Evolutionary conservation across 169 alveolate species (phyloP).

Genomic region (Eimeria sp.): DNA sequence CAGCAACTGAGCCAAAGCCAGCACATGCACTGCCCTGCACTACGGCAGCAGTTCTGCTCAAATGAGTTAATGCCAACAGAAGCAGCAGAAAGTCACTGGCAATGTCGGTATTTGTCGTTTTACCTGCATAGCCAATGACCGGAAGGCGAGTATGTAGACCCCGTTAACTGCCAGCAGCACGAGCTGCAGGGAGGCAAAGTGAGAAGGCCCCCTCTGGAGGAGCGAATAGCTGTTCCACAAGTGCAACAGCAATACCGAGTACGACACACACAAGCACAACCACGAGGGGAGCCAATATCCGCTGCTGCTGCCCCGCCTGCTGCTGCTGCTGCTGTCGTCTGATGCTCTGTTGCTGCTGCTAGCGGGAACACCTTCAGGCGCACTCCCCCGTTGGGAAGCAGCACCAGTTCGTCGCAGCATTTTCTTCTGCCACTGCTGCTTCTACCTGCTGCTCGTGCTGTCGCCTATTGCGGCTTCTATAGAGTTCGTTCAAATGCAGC

Average conservation of each 20-base stretch:
- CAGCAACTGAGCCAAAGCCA: too few species aligned
- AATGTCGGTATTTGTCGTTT: not conserved
- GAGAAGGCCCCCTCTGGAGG: slow-evolving; percentile 22
- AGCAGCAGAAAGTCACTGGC: not conserved
- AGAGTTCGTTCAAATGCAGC: not conserved
- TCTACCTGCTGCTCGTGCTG: slow-evolving; percentile 3
- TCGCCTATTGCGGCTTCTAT: not conserved
- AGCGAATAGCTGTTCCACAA: slow-evolving; percentile 25
- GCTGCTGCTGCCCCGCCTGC: slow-evolving; percentile 19
- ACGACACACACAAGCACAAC: not conserved
- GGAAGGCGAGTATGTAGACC: slow-evolving; percentile 49
- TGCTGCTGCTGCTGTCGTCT: slow-evolving; percentile 33
- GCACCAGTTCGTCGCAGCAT: slow-evolving; percentile 12
- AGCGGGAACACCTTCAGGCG: not conserved
- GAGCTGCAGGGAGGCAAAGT: slow-evolving; percentile 1
- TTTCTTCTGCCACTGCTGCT: not conserved
- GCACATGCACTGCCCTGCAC: too few species aligned
- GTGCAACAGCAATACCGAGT: slow-evolving; percentile 24
- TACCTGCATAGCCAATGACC: slow-evolving; percentile 22
- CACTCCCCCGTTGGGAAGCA: slow-evolving; percentile 29
- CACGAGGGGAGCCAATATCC: slow-evolving; percentile 20
- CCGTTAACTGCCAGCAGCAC: slow-evolving; percentile 46
- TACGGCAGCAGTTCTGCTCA: too few species aligned
- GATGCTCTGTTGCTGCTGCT: slow-evolving; percentile 29
- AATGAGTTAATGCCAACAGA: not conserved